A percentile compares a stretch with the other conserved stretches of the same genome.
phyloP scores from a whole-genome alignment of 164 flowering plant species.

The Tetracentron sinense region DNA sequence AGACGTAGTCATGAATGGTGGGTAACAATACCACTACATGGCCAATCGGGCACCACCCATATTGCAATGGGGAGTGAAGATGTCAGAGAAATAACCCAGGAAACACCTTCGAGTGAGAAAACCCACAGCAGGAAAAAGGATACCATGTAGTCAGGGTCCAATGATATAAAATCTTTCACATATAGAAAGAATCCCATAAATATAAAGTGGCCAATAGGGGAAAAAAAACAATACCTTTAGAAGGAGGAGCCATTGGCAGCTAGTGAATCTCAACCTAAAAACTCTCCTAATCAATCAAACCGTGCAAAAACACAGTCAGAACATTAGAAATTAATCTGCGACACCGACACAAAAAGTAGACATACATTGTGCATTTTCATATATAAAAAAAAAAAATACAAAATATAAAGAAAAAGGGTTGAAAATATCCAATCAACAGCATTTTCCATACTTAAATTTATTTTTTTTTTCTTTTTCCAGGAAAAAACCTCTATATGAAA shows the following conservation, averaged over 20 bases:
- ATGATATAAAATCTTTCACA: too few species aligned
- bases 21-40: background rate
- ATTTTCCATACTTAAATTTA: too few species aligned
- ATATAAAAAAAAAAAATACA: too few species aligned
- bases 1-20: background rate
- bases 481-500: too few species aligned
- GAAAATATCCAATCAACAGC: too few species aligned
- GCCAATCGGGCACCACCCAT: background rate
- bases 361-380: too few species aligned
- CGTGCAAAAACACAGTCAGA: background rate
- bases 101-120: too few species aligned
- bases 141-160: too few species aligned
- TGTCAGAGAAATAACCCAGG: background rate
- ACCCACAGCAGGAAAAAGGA: too few species aligned
- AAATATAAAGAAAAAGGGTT: too few species aligned
- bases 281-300: background rate
- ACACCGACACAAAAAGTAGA: too few species aligned
- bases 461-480: too few species aligned
- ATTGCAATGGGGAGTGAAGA: background rate
- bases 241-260: conserved; percentile 15
- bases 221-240: background rate
- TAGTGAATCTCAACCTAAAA: background rate
- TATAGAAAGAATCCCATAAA: background rate
- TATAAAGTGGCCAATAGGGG: background rate
- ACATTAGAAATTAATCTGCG: background rate